phyloP scores from a whole-genome alignment of 2,329 filamentous ascomycete genomes.

The Neofusicoccum parvum region DNA sequence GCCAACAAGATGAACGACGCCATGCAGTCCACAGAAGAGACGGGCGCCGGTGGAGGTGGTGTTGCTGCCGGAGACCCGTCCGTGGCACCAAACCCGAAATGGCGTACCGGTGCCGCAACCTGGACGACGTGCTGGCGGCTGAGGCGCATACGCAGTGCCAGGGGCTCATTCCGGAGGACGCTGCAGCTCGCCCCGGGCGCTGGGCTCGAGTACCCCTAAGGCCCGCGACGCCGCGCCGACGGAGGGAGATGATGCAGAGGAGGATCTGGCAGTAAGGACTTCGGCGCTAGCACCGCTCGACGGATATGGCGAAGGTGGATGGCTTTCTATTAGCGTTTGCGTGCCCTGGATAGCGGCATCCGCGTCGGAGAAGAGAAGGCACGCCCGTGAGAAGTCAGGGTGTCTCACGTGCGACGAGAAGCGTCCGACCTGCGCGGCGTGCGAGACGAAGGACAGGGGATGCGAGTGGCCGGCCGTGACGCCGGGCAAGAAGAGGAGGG shows the following conservation, averaged over 20 bases:
- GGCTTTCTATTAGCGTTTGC: constrained; percentile 37
- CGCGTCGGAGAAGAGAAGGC: not conserved
- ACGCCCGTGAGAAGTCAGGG: not conserved
- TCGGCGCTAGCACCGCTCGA: not conserved
- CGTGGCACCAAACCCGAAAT: not conserved
- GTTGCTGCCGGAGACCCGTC: no score
- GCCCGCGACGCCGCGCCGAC: not conserved
- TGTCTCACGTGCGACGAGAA: constrained; percentile 9
- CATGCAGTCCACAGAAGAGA: not conserved
- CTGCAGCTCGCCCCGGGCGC: not conserved
- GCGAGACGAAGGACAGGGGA: not conserved
- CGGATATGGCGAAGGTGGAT: constrained; percentile 33
- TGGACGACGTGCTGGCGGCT: constrained; percentile 11
- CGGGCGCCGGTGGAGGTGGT: no score
- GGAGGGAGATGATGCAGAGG: no score
- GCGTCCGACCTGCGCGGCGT: not conserved
- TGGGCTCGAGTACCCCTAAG: not conserved
- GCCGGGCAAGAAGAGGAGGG: not conserved
- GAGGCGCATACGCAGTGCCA: not conserved
- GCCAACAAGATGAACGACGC: not conserved
- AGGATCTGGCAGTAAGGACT: not conserved
- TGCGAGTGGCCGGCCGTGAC: not conserved
- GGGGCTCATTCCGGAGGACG: not conserved
- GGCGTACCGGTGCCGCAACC: constrained; percentile 13
- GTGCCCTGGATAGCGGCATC: constrained; percentile 24